These are phyloP conservation scores for Epicoccum sorghinum DNA, from an alignment of 2,329 filamentous ascomycete species.

Conservation along the genomic window DNA sequence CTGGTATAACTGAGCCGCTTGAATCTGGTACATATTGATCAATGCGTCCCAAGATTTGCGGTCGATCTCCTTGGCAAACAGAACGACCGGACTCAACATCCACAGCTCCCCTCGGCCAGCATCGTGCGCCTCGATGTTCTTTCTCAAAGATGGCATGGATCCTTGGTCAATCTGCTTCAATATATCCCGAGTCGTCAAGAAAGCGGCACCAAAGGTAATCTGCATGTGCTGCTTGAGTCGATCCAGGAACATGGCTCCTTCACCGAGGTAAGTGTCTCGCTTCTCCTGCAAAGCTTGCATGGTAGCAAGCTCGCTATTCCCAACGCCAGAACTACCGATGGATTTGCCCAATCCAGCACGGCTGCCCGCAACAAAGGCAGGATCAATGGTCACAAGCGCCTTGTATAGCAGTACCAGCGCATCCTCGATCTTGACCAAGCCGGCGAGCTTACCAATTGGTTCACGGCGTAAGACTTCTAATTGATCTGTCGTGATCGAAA, in stretches of 20 bases:
- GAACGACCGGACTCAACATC: constrained; percentile 84
- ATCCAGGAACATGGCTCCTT: constrained; percentile 77
- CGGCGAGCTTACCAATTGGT: constrained; percentile 72
- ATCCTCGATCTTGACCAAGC: constrained; percentile 77
- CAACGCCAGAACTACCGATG: constrained; percentile 62
- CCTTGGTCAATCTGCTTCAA: constrained; percentile 57
- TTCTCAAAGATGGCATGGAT: constrained; percentile 60
- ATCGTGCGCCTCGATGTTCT: constrained; percentile 73
- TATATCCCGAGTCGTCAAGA: constrained; percentile 70
- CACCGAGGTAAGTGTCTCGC: constrained; percentile 83
- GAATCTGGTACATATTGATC: constrained; percentile 79
- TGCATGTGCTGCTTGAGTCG: constrained; percentile 83
- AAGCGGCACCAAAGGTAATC: constrained; percentile 76
- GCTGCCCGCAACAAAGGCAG: constrained; percentile 66
- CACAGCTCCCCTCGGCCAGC: constrained; percentile 76
- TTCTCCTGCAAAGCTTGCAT: constrained; percentile 97
- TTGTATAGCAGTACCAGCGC: constrained; percentile 84
- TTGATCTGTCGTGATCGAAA: constrained; percentile 80
- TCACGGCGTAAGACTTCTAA: constrained; percentile 75
- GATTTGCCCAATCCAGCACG: constrained; percentile 48
- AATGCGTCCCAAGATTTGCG: constrained; percentile 79
- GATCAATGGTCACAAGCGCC: constrained; percentile 92
- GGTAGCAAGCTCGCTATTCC: constrained; percentile 75
- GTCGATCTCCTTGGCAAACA: constrained; percentile 88
- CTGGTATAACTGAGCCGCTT: constrained; percentile 77